Evolutionary conservation across 495 filamentous ascomycete genomes (phyloP), one percentile per base, ranked within the genome.

Genomic region (Penicillium verhagenii): DNA sequence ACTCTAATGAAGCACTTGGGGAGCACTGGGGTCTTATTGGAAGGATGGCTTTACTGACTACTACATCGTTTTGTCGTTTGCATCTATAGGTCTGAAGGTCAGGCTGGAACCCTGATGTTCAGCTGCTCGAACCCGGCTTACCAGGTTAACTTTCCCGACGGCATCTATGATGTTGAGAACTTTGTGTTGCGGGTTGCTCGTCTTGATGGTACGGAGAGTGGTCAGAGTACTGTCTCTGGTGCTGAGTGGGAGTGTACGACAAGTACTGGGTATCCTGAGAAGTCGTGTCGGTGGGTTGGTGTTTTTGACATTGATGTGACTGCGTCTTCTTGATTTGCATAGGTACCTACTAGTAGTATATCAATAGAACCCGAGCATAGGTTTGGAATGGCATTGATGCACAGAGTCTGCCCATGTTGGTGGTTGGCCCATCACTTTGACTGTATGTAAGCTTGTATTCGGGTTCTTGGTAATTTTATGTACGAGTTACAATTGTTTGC

Each of bases 111-210:
- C 13, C 26, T 45, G 28, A 52, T 50, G 19, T 64, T 44, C 51
- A 37, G 53, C 49, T 65, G 61, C 52, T 31, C 52, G 14, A 38
- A 59, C 19, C 45, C 39, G 11, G 33, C 48, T 4, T 65, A 65
- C 46, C 52, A 50, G 16, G 25, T 65, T n/a, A 48, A 47, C 24
- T 54, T 65, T 35, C 52, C 55, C 3, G 49, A 57, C 8, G 61
- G 61, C 28, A 55, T 65, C 21, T 53, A 52, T 26, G 52, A 59
- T 33, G 48, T 64, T n/a, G 54, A 61, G 25, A 23, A 57, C 18
- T 57, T 62, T 24, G 44, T 50, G 20, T 10, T 65, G 1, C 29
- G 50, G 6, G 56, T 65, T 19, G 45, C 51, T 25, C 52, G 55
- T 18, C 11, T 42, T 1, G 52, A 59, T 38, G 53, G 56, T 6